Percentiles rank a stretch among this genome's conserved stretches.
These are phyloP conservation scores for Escallonia rubra DNA, from an alignment of 129 eudicot genomes.

Conservation along the genomic window DNA sequence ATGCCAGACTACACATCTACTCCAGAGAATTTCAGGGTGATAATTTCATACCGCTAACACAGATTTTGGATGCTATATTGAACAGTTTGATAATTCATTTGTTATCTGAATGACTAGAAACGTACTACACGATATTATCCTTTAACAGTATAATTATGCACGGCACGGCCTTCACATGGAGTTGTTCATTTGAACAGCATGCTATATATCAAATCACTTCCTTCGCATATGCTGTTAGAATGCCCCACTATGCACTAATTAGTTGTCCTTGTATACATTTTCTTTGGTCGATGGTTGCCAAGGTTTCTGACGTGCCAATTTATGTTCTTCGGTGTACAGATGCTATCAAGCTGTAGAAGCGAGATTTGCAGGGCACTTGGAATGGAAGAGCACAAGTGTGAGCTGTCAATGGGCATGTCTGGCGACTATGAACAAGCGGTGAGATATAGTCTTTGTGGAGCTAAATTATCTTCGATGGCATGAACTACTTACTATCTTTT, in stretches of 20 bases:
- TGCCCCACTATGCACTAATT: constrained; percentile 4
- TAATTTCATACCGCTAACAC: constrained; percentile 4
- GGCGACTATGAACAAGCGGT: constrained; percentile 95
- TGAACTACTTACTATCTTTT: not conserved
- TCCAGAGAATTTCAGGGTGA: constrained; percentile 85
- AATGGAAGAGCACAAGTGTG: constrained; percentile 58
- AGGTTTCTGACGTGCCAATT: constrained; percentile 9
- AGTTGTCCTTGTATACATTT: not conserved
- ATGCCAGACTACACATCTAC: constrained; percentile 94
- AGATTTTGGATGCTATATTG: not conserved
- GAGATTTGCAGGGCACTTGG: constrained; percentile 83
- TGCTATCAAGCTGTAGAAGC: constrained; percentile 61
- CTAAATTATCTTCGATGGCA: not conserved
- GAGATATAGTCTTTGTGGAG: constrained; percentile 5
- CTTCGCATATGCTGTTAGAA: not conserved
- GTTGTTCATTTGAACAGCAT: not conserved
- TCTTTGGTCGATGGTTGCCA: not conserved
- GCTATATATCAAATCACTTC: not conserved
- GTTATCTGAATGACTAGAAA: not conserved
- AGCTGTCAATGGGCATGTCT: constrained; percentile 99
- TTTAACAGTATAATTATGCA: too few relatives aligned
- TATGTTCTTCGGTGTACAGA: constrained; percentile 32
- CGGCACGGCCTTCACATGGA: not conserved
- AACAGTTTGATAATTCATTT: not conserved
- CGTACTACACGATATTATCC: too few relatives aligned